A percentile compares a stretch with the other conserved stretches of the same genome.
phyloP scores from a whole-genome alignment of 108 stramenopile genomes.

The Schizochytrium sp. region DNA sequence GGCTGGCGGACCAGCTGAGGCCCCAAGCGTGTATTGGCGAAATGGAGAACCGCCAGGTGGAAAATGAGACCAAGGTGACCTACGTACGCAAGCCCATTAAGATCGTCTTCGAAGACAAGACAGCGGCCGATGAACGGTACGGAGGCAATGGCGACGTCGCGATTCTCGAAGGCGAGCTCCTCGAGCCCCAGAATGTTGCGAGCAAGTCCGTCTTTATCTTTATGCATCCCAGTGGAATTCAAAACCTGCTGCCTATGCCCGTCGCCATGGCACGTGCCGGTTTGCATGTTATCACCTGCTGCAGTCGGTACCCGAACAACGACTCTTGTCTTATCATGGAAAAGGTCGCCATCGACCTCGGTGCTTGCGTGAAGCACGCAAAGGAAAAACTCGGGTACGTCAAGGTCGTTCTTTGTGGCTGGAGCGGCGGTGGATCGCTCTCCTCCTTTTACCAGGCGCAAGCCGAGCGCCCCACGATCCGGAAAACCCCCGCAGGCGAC shows the following conservation, averaged over 20 bases:
- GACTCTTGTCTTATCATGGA: constrained; percentile 9
- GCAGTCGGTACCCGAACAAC: constrained; percentile 12
- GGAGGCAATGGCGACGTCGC: background rate
- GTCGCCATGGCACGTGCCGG: background rate
- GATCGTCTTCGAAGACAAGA: background rate
- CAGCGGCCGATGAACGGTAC: background rate
- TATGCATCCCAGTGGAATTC: constrained; percentile 10
- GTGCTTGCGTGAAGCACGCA: background rate
- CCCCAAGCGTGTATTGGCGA: background rate
- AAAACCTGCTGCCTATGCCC: constrained; percentile 1
- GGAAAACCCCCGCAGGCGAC: background rate
- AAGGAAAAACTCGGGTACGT: background rate
- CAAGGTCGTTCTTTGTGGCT: constrained; percentile 4
- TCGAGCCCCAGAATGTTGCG: background rate
- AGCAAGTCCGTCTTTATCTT: background rate
- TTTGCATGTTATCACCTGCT: background rate
- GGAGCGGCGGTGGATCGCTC: background rate
- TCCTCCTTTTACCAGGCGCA: constrained; percentile 6
- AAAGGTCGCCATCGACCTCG: constrained; percentile 3
- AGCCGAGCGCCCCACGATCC: background rate
- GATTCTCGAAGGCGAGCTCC: background rate
- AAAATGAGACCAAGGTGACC: background rate
- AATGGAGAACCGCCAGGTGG: background rate
- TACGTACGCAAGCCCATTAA: background rate
- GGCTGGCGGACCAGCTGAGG: background rate